phyloP scores from a whole-genome alignment of 169 alveolate genomes.

The Babesia caballi region DNA sequence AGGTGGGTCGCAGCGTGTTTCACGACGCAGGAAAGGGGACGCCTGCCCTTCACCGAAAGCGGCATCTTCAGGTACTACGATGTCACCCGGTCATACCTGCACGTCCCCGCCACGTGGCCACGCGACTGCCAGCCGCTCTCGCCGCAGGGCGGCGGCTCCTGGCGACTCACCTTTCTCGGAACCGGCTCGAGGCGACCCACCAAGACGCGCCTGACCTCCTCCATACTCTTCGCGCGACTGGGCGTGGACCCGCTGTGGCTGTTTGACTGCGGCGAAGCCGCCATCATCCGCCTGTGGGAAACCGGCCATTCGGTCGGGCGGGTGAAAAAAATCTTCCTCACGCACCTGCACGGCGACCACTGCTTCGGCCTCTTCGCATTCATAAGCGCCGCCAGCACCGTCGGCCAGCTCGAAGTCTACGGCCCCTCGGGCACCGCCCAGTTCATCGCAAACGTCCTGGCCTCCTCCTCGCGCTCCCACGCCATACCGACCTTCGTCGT shows the following conservation, averaged over 20 bases:
- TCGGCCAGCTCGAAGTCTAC: slow-evolving; percentile 62
- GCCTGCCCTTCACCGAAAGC: not conserved
- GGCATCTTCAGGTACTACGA: slow-evolving; percentile 14
- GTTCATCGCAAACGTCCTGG: slow-evolving; percentile 39
- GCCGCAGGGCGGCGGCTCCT: slow-evolving; percentile 14
- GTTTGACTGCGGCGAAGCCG: slow-evolving; percentile 78
- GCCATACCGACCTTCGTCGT: slow-evolving; percentile 12
- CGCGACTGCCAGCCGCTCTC: slow-evolving; percentile 1
- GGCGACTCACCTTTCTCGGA: slow-evolving; percentile 74
- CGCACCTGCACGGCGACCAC: slow-evolving; percentile 86
- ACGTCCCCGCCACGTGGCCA: not conserved
- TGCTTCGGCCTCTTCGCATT: slow-evolving; percentile 77
- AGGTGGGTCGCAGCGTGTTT: not conserved
- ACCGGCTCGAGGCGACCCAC: slow-evolving; percentile 76
- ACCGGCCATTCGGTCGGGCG: slow-evolving; percentile 37
- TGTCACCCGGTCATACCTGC: slow-evolving; percentile 19
- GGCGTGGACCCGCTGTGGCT: slow-evolving; percentile 62
- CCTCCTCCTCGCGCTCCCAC: slow-evolving; percentile 30
- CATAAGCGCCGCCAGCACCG: slow-evolving; percentile 1
- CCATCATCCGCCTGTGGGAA: slow-evolving; percentile 54
- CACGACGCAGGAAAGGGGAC: not conserved
- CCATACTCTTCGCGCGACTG: slow-evolving; percentile 62
- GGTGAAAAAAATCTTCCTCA: slow-evolving; percentile 72
- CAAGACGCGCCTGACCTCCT: slow-evolving; percentile 69
- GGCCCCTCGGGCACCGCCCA: slow-evolving; percentile 75